Base-by-base conservation (phyloP, 306 rosid species). In the Prinsepia uniflora region DNA sequence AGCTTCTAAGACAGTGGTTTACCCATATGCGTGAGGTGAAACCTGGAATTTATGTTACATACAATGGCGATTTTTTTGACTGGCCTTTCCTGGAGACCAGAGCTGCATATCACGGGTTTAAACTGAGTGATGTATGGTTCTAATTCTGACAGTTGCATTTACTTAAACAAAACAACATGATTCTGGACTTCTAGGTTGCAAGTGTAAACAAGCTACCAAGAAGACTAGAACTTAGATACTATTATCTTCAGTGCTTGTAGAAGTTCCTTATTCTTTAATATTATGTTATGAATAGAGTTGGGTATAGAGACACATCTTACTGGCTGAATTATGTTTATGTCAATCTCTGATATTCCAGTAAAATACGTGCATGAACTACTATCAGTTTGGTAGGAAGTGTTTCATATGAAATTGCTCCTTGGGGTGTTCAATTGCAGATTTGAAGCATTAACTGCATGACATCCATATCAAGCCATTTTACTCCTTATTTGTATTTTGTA, bases 41-140 rank as follows among this genome's bases (percentile, higher is more conserved):
- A 76, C 98, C 98, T 80, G 96, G 98, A 68, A 90, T 94, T 63
- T 94, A 94, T 47, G 97, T 94, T 77, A 94, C 98, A 0, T 94
- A 94, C 72, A 94, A 94, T 44, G 98, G 97, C 72, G 98, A 94
- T 81, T 94, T 72, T 82, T 94, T 94, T 65, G 98, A 94, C 76
- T 94, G 98, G 97, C 98, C 97, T 71, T 94, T 94, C 85, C 59
- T 94, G 83, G 98, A 94, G 79, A 82, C 81, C 67, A 86, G 98
- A 87, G 97, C 98, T 64, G 75, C 85, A 13, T 84, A 83, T 87
- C 96, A 87, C 71, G 98, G 98, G 58, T 55, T 89, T 5, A 90
- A 89, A 87, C 88, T 94, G 90, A 80, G 83, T 81, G 97, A 90
- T 83, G 98, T 90, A 87, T 71, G 88, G 72, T 63, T 68, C 52